These are phyloP conservation scores for Clathrospora elynae DNA, from an alignment of 2,329 filamentous ascomycete species.

Conservation along the genomic window DNA sequence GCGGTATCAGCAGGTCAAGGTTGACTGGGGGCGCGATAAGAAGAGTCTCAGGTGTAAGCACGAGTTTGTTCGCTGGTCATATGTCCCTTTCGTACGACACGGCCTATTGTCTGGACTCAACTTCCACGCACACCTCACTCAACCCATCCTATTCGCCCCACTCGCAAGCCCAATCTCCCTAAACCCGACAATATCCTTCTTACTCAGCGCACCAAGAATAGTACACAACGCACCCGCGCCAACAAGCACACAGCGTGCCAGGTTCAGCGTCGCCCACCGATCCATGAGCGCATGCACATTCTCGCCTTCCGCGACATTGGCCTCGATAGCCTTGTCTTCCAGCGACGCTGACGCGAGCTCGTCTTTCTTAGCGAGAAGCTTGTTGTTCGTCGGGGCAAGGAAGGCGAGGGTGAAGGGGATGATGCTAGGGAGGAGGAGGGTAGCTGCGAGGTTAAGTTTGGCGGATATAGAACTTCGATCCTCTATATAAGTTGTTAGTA, in stretches of 20 bases:
- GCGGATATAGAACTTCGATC: constrained; percentile 41
- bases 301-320: constrained; percentile 50
- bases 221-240: constrained; percentile 34
- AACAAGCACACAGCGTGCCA: constrained; percentile 50
- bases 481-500: constrained; percentile 26
- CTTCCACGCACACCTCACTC: not conserved
- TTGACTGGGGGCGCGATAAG: too few relatives aligned
- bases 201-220: constrained; percentile 34
- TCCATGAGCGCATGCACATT: constrained; percentile 60
- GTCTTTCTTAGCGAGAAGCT: constrained; percentile 54
- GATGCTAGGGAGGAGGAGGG: constrained; percentile 53
- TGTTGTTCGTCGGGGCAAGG: constrained; percentile 56
- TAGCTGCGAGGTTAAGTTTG: constrained; percentile 56
- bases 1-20: too few relatives aligned
- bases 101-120: too few relatives aligned
- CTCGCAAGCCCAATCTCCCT: constrained; percentile 22
- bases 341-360: constrained; percentile 46
- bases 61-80: too few relatives aligned
- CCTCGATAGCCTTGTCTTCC: constrained; percentile 47
- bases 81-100: too few relatives aligned
- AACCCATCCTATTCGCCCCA: constrained; percentile 16
- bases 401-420: constrained; percentile 59
- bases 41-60: too few relatives aligned
- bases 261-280: constrained; percentile 60
- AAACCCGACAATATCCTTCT: constrained; percentile 32